phyloP scores from a whole-genome alignment of 768 basidiomycete species.

The Lentinula edodes region DNA sequence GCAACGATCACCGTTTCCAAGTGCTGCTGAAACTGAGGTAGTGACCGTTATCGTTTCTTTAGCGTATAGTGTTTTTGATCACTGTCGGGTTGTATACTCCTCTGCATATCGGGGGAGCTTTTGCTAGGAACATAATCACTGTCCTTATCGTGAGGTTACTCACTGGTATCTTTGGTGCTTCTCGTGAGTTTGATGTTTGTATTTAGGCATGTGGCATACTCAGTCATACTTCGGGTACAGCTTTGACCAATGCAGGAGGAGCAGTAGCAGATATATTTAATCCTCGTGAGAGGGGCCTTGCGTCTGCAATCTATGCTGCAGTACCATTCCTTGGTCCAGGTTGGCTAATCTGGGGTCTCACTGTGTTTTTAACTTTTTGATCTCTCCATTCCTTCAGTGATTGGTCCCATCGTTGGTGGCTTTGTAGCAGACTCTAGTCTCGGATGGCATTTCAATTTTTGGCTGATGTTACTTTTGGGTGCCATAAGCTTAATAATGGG shows the following conservation, averaged over 20 bases:
- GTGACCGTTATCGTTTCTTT: background rate
- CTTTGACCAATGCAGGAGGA: conserved; percentile 54
- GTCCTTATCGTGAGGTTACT: conserved; percentile 48
- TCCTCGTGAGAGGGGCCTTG: conserved; percentile 53
- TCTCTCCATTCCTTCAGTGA: conserved; percentile 27
- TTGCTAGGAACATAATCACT: conserved; percentile 41
- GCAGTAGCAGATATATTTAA: conserved; percentile 56
- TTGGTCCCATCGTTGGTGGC: conserved; percentile 68
- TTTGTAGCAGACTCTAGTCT: conserved; percentile 44
- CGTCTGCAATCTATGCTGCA: conserved; percentile 52
- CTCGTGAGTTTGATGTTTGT: conserved; percentile 31
- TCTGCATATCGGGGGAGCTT: conserved; percentile 49
- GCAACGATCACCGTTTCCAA: conserved; percentile 10
- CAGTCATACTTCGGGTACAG: conserved; percentile 19
- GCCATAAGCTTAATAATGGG: conserved; percentile 37
- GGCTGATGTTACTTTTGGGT: conserved; percentile 57
- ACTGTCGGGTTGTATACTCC: conserved; percentile 45
- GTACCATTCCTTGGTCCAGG: conserved; percentile 56
- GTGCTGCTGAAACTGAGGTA: background rate
- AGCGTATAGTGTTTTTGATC: conserved; percentile 50
- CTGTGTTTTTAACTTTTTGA: background rate
- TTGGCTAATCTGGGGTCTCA: conserved; percentile 14
- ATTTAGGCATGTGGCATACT: background rate
- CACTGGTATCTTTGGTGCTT: conserved; percentile 54
- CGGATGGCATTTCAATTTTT: conserved; percentile 62